Evolutionary conservation across 2,329 filamentous ascomycete genomes (phyloP).

Genomic region (Claviceps pusilla): DNA sequence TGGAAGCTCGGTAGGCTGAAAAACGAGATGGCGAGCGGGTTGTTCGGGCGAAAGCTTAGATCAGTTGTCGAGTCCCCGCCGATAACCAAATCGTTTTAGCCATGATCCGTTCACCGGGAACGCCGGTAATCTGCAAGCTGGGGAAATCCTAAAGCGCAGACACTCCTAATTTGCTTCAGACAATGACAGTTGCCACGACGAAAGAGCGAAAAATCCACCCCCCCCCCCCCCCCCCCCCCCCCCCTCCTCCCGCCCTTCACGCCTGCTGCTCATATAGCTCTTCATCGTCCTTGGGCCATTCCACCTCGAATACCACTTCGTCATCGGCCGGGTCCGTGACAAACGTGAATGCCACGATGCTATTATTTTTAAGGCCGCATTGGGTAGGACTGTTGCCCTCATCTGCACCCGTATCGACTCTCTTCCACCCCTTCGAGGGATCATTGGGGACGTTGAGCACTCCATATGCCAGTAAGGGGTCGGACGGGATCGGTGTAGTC

Average conservation of each 20-base stretch:
- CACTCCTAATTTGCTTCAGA: background rate
- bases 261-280: slow-evolving; percentile 15
- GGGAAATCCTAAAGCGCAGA: background rate
- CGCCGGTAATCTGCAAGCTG: background rate
- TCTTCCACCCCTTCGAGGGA: slow-evolving; percentile 33
- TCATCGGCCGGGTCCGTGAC: slow-evolving; percentile 24
- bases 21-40: background rate
- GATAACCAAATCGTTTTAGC: background rate
- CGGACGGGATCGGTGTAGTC: slow-evolving; percentile 24
- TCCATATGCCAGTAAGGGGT: slow-evolving; percentile 31
- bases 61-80: background rate
- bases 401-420: slow-evolving; percentile 22
- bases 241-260: background rate
- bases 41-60: background rate
- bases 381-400: slow-evolving; percentile 25
- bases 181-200: background rate
- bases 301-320: slow-evolving; percentile 28
- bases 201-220: no score
- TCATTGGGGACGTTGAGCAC: slow-evolving; percentile 30
- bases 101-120: background rate
- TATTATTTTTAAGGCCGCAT: slow-evolving; percentile 31
- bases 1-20: background rate
- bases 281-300: slow-evolving; percentile 30
- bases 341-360: slow-evolving; percentile 35
- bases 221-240: no score